Base-by-base conservation (phyloP, 257 asterid species). In the Catharanthus roseus region DNA sequence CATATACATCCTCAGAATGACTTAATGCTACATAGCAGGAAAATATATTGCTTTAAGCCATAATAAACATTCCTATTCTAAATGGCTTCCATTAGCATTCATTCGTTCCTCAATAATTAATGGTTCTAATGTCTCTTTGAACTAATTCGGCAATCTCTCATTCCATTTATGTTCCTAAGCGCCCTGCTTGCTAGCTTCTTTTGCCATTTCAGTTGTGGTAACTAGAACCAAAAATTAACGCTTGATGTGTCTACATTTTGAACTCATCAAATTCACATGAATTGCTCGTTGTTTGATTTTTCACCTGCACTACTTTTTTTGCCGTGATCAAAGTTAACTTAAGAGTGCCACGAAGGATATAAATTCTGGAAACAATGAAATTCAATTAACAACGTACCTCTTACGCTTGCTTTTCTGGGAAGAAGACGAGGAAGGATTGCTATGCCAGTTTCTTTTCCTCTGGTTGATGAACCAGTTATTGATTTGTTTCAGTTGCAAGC, bases 391-490 rank as follows among this genome's bases (percentile, higher is more conserved):
- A 55, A n/a, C n/a, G n/a, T 82, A 90, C 98, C 88, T 90, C 87
- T 88, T 92, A 74, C 98, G 85, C 74, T 92, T 92, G 96, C 91
- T 92, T 70, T 92, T 92, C 72, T 84, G 95, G 54, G 96, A 78
- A 70, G 98, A 71, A 2, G 98, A 89, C 0, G 96, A 80, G 0
- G 98, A 90, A 69, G 96, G 87, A 67, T 90, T 90, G 87, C 85
- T 92, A 71, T 92, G 96, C 98, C 98, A 92, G 57, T 92, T 92
- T 82, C 98, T 90, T 74, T 92, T 92, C 77, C 97, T 74, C 78
- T 92, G 97, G 85, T 92, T 92, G 85, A 92, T 92, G 89, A 92
- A 92, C 97, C 97, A 92, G 65, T 92, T 92, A 78, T 92, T 92
- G 0, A 92, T 88, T 85, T 92, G 97, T 69, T 92, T 92, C 68